Evolutionary conservation across 768 basidiomycete genomes (phyloP).

Genomic region (Leccinum broughii): DNA sequence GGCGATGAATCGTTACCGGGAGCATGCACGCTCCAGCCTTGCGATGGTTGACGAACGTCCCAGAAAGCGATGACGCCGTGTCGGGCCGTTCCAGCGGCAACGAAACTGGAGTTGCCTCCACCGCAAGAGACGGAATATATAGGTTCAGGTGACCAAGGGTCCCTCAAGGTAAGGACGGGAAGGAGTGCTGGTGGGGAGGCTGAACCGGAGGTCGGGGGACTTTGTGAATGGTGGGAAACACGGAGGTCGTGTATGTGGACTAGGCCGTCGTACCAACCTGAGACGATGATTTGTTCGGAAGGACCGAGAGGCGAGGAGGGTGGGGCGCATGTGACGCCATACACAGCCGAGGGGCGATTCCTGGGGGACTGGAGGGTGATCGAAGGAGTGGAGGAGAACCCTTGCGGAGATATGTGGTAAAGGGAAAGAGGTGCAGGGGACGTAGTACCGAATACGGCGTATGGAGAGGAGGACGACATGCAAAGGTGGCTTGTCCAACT

Average conservation of each 20-base stretch:
- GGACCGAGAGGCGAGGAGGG: constrained; percentile 65
- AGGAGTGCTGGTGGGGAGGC: constrained; percentile 38
- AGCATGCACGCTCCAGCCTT: constrained; percentile 78
- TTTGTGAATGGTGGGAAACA: constrained; percentile 30
- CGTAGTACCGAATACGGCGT: too few relatives aligned
- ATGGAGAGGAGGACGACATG: too few relatives aligned
- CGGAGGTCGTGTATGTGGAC: constrained; percentile 79
- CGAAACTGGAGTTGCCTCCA: constrained; percentile 62
- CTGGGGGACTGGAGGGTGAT: constrained; percentile 46
- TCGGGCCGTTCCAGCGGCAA: constrained; percentile 76
- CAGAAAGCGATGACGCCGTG: constrained; percentile 80
- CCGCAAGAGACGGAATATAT: constrained; percentile 77
- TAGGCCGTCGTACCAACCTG: constrained; percentile 81
- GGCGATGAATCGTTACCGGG: constrained; percentile 80
- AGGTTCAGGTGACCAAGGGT: constrained; percentile 67
- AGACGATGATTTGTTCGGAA: constrained; percentile 71
- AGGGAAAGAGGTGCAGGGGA: too few relatives aligned
- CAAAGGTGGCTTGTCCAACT: too few relatives aligned
- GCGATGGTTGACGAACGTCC: constrained; percentile 65
- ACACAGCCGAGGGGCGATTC: constrained; percentile 56
- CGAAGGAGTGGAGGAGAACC: constrained; percentile 46
- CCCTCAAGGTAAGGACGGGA: constrained; percentile 61
- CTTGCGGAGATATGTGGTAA: constrained; percentile 43
- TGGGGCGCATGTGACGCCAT: constrained; percentile 65
- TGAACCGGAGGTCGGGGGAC: background rate